These are phyloP conservation scores for Aspergillus cavernicola DNA, from an alignment of 495 filamentous ascomycete genomes.

Conservation along the genomic window DNA sequence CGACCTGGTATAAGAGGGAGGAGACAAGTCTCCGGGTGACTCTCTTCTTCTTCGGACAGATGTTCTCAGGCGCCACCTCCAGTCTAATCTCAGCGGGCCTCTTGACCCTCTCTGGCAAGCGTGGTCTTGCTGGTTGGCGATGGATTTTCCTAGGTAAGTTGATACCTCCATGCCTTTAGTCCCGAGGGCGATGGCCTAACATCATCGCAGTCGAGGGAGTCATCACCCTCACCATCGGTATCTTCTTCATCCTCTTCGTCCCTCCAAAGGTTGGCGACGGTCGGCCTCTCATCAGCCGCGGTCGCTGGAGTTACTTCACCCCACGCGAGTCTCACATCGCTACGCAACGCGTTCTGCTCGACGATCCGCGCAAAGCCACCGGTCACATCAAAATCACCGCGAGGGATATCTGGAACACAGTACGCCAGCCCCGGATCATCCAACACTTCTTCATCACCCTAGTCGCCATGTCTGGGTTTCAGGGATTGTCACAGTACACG, in stretches of 20 bases:
- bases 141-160: slow-evolving; percentile 56
- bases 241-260: slow-evolving; percentile 48
- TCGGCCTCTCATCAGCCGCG: slow-evolving; percentile 38
- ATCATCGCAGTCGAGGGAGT: slow-evolving; percentile 41
- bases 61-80: slow-evolving; percentile 49
- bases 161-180: background rate
- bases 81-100: slow-evolving; percentile 50
- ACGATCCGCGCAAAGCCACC: slow-evolving; percentile 41
- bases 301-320: slow-evolving; percentile 41
- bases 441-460: slow-evolving; percentile 36
- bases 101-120: slow-evolving; percentile 47
- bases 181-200: slow-evolving; percentile 4
- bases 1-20: slow-evolving; percentile 56
- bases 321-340: slow-evolving; percentile 43
- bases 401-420: slow-evolving; percentile 38
- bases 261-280: slow-evolving; percentile 40
- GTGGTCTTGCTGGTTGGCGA: slow-evolving; percentile 53
- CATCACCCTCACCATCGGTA: slow-evolving; percentile 48
- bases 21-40: slow-evolving; percentile 53
- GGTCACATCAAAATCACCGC: slow-evolving; percentile 40
- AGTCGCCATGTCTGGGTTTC: slow-evolving; percentile 46
- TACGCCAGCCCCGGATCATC: slow-evolving; percentile 38
- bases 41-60: slow-evolving; percentile 53
- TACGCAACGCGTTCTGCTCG: slow-evolving; percentile 35
- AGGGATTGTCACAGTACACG: slow-evolving; percentile 37